Conservation (phyloP, 192 early-diverging fungal species). For the Podila verticillata region DNA sequence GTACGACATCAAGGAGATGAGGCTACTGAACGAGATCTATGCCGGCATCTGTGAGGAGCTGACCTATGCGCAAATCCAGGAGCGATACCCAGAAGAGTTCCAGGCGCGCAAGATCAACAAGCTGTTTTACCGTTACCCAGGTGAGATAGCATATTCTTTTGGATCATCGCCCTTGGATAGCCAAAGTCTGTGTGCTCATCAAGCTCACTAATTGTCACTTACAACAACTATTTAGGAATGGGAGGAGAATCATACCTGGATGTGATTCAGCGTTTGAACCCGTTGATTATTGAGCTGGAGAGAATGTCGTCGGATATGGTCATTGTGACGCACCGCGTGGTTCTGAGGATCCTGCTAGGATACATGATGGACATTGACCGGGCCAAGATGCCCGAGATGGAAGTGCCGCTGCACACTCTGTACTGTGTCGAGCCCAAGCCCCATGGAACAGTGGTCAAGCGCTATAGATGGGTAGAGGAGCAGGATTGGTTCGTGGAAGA, state of each 20-base stretch:
- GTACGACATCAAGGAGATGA: conserved; percentile 83
- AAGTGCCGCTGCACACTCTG: conserved; percentile 83
- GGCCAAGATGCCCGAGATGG: conserved; percentile 81
- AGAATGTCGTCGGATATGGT: conserved; percentile 87
- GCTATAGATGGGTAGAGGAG: conserved; percentile 38
- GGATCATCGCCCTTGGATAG: background rate
- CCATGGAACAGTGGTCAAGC: conserved; percentile 70
- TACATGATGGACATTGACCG: conserved; percentile 90
- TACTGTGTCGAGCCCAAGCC: conserved; percentile 87
- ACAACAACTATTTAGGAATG: conserved; percentile 54
- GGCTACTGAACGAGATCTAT: conserved; percentile 94
- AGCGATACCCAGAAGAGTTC: conserved; percentile 83
- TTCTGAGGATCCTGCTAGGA: conserved; percentile 87
- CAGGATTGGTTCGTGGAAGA: conserved; percentile 46
- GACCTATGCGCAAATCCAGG: conserved; percentile 84
- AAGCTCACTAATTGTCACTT: background rate
- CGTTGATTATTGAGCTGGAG: conserved; percentile 95
- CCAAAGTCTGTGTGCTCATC: background rate
- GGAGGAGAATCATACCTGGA: conserved; percentile 96
- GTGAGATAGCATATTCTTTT: background rate
- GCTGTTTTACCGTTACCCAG: conserved; percentile 94
- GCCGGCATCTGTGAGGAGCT: conserved; percentile 78
- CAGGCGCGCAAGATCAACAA: conserved; percentile 85
- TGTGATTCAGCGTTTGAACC: conserved; percentile 93
- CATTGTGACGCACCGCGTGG: conserved; percentile 93